Evolutionary conservation across 2,329 filamentous ascomycete genomes (phyloP).

Genomic region (Fusarium musae): DNA sequence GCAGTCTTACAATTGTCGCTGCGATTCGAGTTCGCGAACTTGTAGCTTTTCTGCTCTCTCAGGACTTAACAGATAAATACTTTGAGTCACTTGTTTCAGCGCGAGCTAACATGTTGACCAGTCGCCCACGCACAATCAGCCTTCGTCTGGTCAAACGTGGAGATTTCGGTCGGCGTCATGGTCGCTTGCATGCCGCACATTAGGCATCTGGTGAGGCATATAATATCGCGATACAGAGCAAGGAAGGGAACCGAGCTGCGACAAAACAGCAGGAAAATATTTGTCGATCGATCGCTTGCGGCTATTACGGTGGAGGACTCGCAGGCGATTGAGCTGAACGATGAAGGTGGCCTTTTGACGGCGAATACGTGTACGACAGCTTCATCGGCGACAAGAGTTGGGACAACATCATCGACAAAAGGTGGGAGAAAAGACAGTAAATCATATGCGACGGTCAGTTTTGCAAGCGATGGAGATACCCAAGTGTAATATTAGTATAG

Average conservation of each 20-base stretch:
- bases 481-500: neutral
- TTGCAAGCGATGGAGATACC: conserved; percentile 18
- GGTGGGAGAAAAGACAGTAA: neutral
- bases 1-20: conserved; percentile 15
- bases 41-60: neutral
- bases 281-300: conserved; percentile 21
- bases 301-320: neutral
- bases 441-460: neutral
- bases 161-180: conserved; percentile 23
- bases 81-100: rapidly evolving
- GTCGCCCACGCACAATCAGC: conserved; percentile 12
- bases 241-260: neutral
- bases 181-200: conserved; percentile 30
- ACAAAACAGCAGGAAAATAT: neutral
- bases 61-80: neutral
- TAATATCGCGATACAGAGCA: neutral
- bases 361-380: neutral
- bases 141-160: conserved; percentile 15
- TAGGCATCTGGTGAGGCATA: conserved; percentile 3
- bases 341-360: conserved; percentile 3
- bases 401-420: neutral
- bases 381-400: neutral
- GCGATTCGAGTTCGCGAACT: conserved; percentile 8
- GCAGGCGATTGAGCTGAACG: neutral
- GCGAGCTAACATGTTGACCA: neutral